phyloP scores from a whole-genome alignment of 2,329 filamentous ascomycete species.

The Pochonia chlamydosporia region DNA sequence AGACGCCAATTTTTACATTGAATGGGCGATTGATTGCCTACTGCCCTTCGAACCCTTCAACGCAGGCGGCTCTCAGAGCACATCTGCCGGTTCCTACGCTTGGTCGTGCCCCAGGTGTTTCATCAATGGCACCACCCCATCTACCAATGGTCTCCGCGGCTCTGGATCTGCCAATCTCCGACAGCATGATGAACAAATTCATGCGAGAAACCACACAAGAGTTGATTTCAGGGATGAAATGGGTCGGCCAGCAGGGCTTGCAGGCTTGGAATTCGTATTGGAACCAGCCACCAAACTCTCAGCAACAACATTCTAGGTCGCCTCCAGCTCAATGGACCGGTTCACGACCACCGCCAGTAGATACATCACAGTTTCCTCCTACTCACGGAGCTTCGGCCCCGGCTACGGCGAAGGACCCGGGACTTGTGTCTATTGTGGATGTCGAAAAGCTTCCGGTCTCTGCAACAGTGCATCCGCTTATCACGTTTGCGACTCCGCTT shows the following conservation, averaged over 20 bases:
- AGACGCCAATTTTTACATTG: slow-evolving; percentile 62
- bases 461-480: slow-evolving; percentile 54
- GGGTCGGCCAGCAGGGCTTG: slow-evolving; percentile 70
- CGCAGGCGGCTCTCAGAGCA: slow-evolving; percentile 64
- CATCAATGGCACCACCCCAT: slow-evolving; percentile 61
- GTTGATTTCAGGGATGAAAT: slow-evolving; percentile 66
- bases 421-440: slow-evolving; percentile 71
- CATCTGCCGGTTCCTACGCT: slow-evolving; percentile 51
- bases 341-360: slow-evolving; percentile 38
- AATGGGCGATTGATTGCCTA: slow-evolving; percentile 73
- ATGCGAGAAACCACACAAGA: slow-evolving; percentile 77
- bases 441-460: slow-evolving; percentile 52
- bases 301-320: slow-evolving; percentile 35
- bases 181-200: slow-evolving; percentile 68
- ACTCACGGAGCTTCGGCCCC: slow-evolving; percentile 56
- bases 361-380: slow-evolving; percentile 60
- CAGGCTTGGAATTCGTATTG: slow-evolving; percentile 79
- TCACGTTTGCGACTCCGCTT: slow-evolving; percentile 64
- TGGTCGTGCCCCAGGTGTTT: slow-evolving; percentile 49
- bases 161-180: slow-evolving; percentile 66
- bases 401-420: slow-evolving; percentile 56
- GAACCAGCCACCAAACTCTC: slow-evolving; percentile 47
- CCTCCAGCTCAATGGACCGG: slow-evolving; percentile 43
- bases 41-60: slow-evolving; percentile 66
- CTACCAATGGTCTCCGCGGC: slow-evolving; percentile 61